Conservation (phyloP, 192 early-diverging fungal genomes). For the Gaertneriomyces semiglobifer region DNA sequence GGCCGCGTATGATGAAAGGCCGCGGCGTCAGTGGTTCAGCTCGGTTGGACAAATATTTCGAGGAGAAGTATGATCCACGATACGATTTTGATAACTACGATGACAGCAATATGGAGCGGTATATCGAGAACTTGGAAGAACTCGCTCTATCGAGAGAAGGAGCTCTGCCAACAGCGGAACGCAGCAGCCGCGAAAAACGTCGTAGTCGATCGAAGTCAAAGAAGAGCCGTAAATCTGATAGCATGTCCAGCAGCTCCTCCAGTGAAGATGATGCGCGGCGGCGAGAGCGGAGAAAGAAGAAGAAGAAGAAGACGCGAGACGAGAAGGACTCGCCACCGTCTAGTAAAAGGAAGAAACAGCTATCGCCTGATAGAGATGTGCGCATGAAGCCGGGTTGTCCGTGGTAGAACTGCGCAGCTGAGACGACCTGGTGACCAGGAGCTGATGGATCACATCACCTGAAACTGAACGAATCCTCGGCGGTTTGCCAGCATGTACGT, state of each 20-base stretch:
- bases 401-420: too few species aligned
- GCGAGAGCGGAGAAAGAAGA: constrained; percentile 24
- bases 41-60: constrained; percentile 48
- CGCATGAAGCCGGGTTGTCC: too few species aligned
- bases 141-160: constrained; percentile 7
- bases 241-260: constrained; percentile 21
- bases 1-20: constrained; percentile 16
- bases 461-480: too few species aligned
- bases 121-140: constrained; percentile 36
- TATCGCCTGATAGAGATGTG: too few species aligned
- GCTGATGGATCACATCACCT: too few species aligned
- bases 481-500: too few species aligned
- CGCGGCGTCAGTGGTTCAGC: constrained; percentile 33
- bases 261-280: constrained; percentile 10
- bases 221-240: not conserved
- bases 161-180: not conserved
- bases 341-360: too few species aligned
- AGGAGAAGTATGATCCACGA: constrained; percentile 40
- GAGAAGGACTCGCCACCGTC: too few species aligned
- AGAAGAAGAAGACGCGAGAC: constrained; percentile 9
- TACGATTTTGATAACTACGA: constrained; percentile 52
- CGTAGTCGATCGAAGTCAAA: not conserved
- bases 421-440: too few species aligned
- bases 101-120: constrained; percentile 36
- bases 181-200: not conserved